Percentiles rank a stretch among this genome's conserved stretches.
Evolutionary conservation across 495 filamentous ascomycete genomes (phyloP).

Genomic region (Talaromyces liani): DNA sequence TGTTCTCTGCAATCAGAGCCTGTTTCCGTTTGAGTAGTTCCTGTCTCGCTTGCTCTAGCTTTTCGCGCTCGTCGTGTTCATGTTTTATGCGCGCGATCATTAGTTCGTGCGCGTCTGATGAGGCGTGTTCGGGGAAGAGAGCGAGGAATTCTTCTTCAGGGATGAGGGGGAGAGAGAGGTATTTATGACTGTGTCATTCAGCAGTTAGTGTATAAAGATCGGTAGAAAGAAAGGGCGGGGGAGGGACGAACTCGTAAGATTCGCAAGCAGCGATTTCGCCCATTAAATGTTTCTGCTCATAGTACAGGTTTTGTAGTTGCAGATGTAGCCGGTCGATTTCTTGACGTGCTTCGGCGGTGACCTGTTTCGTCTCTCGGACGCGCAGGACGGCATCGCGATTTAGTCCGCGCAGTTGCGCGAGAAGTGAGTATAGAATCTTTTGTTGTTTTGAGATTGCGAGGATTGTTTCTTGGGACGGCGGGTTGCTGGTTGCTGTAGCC

Average conservation of each 20-base stretch:
- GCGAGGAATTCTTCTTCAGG: constrained; percentile 75
- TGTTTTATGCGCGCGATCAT: constrained; percentile 92
- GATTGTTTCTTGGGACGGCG: constrained; percentile 41
- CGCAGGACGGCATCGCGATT: constrained; percentile 74
- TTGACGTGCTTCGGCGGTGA: constrained; percentile 77
- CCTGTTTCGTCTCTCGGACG: constrained; percentile 78
- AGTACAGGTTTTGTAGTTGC: constrained; percentile 91
- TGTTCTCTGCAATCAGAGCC: constrained; percentile 85
- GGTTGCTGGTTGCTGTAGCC: constrained; percentile 24
- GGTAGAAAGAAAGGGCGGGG: neutral
- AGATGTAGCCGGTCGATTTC: constrained; percentile 90
- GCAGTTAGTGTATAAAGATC: constrained; percentile 8
- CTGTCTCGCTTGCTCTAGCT: constrained; percentile 79
- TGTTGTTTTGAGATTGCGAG: constrained; percentile 66
- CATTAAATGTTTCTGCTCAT: constrained; percentile 84
- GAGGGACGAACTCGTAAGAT: constrained; percentile 70
- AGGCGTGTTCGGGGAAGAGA: constrained; percentile 64
- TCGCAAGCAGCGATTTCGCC: constrained; percentile 90
- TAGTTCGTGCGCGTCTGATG: constrained; percentile 64
- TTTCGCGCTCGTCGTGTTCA: constrained; percentile 78
- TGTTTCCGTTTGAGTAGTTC: constrained; percentile 86
- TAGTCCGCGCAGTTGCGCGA: constrained; percentile 73
- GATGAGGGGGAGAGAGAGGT: constrained; percentile 76
- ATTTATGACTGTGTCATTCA: constrained; percentile 61
- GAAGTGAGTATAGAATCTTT: constrained; percentile 69